These are phyloP conservation scores for Sugiyamaella qingdaonensis DNA, from an alignment of 805 yeast genomes.

Conservation along the genomic window DNA sequence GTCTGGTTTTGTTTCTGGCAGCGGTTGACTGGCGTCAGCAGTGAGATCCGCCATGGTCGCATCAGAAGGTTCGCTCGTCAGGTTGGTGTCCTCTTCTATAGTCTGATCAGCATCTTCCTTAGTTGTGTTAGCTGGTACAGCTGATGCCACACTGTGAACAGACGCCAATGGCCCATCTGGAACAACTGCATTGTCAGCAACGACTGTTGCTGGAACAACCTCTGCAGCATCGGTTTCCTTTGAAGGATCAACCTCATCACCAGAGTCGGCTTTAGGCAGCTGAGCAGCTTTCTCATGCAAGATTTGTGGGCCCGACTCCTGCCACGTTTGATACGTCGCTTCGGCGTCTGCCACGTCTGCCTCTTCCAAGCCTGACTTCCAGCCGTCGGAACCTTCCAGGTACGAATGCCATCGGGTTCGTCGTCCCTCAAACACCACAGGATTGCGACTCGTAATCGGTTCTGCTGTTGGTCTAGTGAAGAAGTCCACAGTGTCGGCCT, in stretches of 20 bases:
- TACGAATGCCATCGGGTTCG: conserved; percentile 34
- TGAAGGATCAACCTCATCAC: conserved; percentile 9
- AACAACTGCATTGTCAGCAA: not conserved
- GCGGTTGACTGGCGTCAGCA: not conserved
- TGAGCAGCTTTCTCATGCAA: conserved; percentile 12
- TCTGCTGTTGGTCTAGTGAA: conserved; percentile 58
- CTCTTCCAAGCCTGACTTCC: conserved; percentile 48
- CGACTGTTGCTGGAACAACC: not conserved
- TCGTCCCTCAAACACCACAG: conserved; percentile 15
- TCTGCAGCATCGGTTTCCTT: conserved; percentile 2
- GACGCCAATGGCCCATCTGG: conserved; percentile 17
- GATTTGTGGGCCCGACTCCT: conserved; percentile 25
- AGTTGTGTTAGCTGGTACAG: not conserved
- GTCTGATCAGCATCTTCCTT: conserved; percentile 2
- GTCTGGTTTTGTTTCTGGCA: not conserved
- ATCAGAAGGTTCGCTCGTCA: conserved; percentile 4
- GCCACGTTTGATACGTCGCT: conserved; percentile 23
- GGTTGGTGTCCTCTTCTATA: conserved; percentile 1
- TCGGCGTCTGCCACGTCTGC: conserved; percentile 32
- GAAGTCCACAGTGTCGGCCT: conserved; percentile 71
- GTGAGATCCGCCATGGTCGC: conserved; percentile 1
- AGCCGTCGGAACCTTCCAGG: conserved; percentile 53
- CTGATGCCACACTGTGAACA: not conserved
- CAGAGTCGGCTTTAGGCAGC: conserved; percentile 11
- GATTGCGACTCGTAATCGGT: conserved; percentile 9